Conservation (phyloP, 2,329 filamentous ascomycete species). For the Thelonectria olida region DNA sequence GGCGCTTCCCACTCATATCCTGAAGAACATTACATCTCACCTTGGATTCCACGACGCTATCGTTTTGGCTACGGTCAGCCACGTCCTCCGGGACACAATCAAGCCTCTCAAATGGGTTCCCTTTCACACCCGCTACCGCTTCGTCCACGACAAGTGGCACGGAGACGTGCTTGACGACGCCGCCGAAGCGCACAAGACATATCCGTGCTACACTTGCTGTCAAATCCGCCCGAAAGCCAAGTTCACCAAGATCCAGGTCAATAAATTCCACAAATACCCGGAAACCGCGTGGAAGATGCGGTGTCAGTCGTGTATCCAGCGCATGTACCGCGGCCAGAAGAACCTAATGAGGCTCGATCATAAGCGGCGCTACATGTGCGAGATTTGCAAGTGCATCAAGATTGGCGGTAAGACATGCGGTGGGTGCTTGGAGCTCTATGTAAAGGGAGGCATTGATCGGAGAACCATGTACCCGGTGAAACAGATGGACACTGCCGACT, state of each 20-base stretch:
- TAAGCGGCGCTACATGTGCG: constrained; percentile 21
- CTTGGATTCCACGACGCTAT: constrained; percentile 21
- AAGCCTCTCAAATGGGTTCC: constrained; percentile 21
- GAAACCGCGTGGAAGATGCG: constrained; percentile 26
- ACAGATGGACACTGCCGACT: not conserved
- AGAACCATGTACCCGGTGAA: not conserved
- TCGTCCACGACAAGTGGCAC: constrained; percentile 25
- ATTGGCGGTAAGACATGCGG: constrained; percentile 17
- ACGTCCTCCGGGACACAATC: constrained; percentile 12
- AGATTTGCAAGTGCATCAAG: constrained; percentile 27
- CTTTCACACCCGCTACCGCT: constrained; percentile 22
- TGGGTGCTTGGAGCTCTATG: constrained; percentile 31
- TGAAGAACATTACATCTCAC: constrained; percentile 16
- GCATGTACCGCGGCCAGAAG: constrained; percentile 1
- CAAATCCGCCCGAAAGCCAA: constrained; percentile 4
- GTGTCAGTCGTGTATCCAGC: constrained; percentile 20
- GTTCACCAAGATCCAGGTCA: constrained; percentile 17
- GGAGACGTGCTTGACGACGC: not conserved
- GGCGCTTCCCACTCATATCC: constrained; percentile 19
- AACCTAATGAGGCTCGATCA: constrained; percentile 19
- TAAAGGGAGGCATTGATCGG: constrained; percentile 14
- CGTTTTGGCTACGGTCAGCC: constrained; percentile 9
- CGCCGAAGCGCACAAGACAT: not conserved
- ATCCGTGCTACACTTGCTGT: constrained; percentile 32
- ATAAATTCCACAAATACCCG: not conserved